Evolutionary conservation across 768 basidiomycete genomes (phyloP).

Genomic region (Auricularia sp.): DNA sequence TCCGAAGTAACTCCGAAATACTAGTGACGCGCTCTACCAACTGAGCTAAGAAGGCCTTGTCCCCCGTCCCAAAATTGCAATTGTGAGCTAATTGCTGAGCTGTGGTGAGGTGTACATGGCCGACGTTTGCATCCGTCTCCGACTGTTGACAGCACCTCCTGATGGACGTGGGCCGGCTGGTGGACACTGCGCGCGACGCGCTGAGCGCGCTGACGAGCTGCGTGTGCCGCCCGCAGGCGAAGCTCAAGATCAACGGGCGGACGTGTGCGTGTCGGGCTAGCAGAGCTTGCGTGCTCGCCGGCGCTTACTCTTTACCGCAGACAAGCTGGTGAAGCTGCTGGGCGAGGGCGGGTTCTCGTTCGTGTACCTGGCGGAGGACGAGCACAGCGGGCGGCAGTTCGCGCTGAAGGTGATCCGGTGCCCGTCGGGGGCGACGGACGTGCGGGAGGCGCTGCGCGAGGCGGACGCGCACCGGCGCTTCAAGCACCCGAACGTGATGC

Average conservation of each 20-base stretch:
- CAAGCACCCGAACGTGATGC: constrained; percentile 97
- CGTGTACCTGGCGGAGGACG: constrained; percentile 81
- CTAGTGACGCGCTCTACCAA: constrained; percentile 43
- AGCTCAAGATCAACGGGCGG: constrained; percentile 90
- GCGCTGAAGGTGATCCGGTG: constrained; percentile 96
- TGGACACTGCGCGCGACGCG: constrained; percentile 70
- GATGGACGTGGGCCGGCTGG: background rate
- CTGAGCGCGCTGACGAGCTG: constrained; percentile 75
- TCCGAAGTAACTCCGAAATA: constrained; percentile 19
- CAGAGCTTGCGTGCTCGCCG: background rate
- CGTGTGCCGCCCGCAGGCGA: constrained; percentile 70
- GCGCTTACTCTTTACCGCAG: constrained; percentile 15
- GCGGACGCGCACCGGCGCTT: constrained; percentile 92
- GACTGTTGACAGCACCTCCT: too few relatives aligned
- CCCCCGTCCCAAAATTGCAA: too few relatives aligned
- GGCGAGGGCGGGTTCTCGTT: constrained; percentile 96
- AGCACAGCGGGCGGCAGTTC: constrained; percentile 81
- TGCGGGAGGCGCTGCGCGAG: constrained; percentile 82
- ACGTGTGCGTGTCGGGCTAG: constrained; percentile 53
- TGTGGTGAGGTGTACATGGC: too few relatives aligned
- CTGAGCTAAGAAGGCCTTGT: constrained; percentile 25
- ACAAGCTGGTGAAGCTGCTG: constrained; percentile 83
- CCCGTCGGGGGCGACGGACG: constrained; percentile 78
- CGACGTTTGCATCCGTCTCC: too few relatives aligned
- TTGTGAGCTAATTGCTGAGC: too few relatives aligned